Evolutionary conservation across 208 protist species (phyloP), one percentile per base, ranked within the genome.

Genomic region (Tritrichomonas foetus): DNA sequence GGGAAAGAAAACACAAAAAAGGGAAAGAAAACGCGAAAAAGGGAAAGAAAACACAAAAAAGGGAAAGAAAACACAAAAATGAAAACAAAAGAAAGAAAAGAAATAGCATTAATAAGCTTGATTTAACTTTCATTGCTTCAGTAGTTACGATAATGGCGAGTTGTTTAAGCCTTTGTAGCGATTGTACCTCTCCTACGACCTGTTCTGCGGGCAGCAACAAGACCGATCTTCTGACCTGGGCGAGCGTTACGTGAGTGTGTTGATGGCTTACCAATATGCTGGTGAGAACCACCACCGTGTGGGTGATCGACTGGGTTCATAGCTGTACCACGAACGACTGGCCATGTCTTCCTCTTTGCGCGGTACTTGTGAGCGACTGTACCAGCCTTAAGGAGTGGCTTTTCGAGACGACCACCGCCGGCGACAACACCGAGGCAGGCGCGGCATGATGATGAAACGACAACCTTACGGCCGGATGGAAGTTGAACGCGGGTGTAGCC

Each of bases 261-360:
- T 53, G 96, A 95, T 53, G 96, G 95, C 41, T 98, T 96, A 96
- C 99, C 99, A 97, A 99, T 98, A 96, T 99, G 99, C 97, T 99
- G 98, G 97, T 99, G 99, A 96, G 99, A 99, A 98, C 99, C 99
- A 98, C 99, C 99, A 98, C 99, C 98, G 96, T 99, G 98, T 55
- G 99, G 99, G 96, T 99, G 99, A 55, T 97, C 97, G n/a, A n/a
- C n/a, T n/a, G n/a, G 94, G 97, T 99, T 99, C 97, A 99, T 99
- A 92, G 98, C 97, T 49, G 99, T 98, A 99, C 98, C 98, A 96
- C 98, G 96, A 49, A 99, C 98, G 47, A 96, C 96, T 74, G 99
- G 99, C 99, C 98, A 99, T 95, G 96, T 97, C 97, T 99, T 99
- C 94, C 98, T 97, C 97, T 99, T 99, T 74, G 96, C 98, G n/a